Evolutionary conservation across 2,329 filamentous ascomycete species (phyloP).

Genomic region (Trichocomaceae sp.): DNA sequence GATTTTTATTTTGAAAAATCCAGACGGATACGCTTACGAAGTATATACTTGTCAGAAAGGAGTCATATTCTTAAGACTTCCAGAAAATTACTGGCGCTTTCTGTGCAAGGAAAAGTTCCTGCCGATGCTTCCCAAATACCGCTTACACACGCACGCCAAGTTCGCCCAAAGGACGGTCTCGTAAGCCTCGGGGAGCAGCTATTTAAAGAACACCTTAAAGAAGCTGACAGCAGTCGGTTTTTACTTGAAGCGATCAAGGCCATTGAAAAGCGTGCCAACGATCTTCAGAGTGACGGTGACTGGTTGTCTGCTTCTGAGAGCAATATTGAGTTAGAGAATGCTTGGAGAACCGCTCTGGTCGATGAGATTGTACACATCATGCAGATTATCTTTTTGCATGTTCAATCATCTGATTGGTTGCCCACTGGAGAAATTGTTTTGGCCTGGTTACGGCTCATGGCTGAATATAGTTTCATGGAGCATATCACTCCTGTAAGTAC

Average conservation of each 20-base stretch:
- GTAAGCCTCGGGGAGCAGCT: constrained; percentile 24
- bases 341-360: constrained; percentile 58
- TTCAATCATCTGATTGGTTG: constrained; percentile 55
- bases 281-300: constrained; percentile 29
- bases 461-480: constrained; percentile 62
- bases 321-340: constrained; percentile 51
- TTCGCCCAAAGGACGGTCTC: constrained; percentile 16
- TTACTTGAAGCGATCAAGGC: constrained; percentile 30
- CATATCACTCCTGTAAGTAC: constrained; percentile 51
- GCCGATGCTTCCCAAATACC: constrained; percentile 13
- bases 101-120: constrained; percentile 22
- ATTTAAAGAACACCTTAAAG: constrained; percentile 25
- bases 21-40: constrained; percentile 61
- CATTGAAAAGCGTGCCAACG: constrained; percentile 27
- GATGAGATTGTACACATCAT: constrained; percentile 68
- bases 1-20: constrained; percentile 56
- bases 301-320: constrained; percentile 46
- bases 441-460: constrained; percentile 70
- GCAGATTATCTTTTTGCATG: constrained; percentile 64
- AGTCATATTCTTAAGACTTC: constrained; percentile 60
- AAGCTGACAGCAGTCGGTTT: constrained; percentile 22
- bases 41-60: constrained; percentile 65
- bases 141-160: constrained; percentile 13
- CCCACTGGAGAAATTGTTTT: constrained; percentile 54
- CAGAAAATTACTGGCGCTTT: constrained; percentile 42